Evolutionary conservation across 2,329 filamentous ascomycete genomes (phyloP).

Genomic region (Phialocephala subalpina): DNA sequence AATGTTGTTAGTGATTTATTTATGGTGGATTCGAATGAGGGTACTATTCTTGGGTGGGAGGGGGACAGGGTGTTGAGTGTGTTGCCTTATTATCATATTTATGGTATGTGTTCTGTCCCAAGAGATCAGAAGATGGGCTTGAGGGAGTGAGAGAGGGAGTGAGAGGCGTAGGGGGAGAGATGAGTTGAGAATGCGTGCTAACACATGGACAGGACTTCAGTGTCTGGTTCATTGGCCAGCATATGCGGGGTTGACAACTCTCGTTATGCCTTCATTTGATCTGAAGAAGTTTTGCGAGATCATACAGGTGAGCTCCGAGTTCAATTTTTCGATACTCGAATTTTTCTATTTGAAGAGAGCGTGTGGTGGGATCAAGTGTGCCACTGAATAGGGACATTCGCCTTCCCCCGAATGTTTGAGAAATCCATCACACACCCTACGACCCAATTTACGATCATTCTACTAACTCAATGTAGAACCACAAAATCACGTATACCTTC

Average conservation of each 20-base stretch:
- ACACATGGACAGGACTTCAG: slow-evolving; percentile 56
- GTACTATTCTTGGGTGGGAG: slow-evolving; percentile 14
- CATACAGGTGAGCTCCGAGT: slow-evolving; percentile 3
- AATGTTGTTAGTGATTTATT: slow-evolving; percentile 82
- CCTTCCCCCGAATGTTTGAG: no score
- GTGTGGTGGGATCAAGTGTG: no score
- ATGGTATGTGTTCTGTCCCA: slow-evolving; percentile 24
- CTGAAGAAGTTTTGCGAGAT: slow-evolving; percentile 77
- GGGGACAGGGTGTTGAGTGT: slow-evolving; percentile 64
- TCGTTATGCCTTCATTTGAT: slow-evolving; percentile 81
- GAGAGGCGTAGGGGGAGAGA: no score
- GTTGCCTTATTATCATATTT: slow-evolving; percentile 86
- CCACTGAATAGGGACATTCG: no score
- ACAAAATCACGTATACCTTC: slow-evolving; percentile 77
- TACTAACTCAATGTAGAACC: slow-evolving; percentile 65
- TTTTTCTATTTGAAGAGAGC: no score
- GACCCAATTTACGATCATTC: no score
- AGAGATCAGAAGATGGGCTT: neutral
- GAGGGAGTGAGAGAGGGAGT: neutral
- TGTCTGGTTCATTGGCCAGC: slow-evolving; percentile 73
- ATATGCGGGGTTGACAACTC: slow-evolving; percentile 67
- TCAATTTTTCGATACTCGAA: no score
- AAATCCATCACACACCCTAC: no score
- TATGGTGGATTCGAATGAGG: slow-evolving; percentile 16
- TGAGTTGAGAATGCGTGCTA: neutral